Conservation (phyloP, 257 asterid species). For the Petunia secreta region DNA sequence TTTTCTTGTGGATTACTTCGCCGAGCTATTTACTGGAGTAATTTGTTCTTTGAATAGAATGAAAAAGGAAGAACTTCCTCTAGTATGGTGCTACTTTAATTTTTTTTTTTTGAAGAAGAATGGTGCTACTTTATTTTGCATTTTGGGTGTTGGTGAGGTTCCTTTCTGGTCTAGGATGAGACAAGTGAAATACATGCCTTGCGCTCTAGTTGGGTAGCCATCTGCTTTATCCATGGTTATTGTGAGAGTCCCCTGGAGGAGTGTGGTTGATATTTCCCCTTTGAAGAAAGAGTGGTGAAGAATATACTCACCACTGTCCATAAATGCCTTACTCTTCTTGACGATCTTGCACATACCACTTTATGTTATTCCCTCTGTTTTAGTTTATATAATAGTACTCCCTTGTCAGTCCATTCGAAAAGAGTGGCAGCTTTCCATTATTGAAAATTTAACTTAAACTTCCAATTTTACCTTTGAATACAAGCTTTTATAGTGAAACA, state of each 20-base stretch:
- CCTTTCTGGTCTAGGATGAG: not conserved
- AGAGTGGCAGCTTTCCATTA: too few relatives aligned
- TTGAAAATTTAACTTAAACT: too few relatives aligned
- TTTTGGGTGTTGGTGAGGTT: not conserved
- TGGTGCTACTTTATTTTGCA: not conserved
- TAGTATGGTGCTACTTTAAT: not conserved
- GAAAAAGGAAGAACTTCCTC: not conserved
- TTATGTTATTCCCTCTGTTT: not conserved
- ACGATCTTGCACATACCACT: not conserved
- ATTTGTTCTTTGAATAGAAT: not conserved
- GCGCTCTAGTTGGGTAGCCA: not conserved
- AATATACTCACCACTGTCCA: slow-evolving; percentile 1
- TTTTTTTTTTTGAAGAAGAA: too few relatives aligned
- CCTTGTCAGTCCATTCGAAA: too few relatives aligned
- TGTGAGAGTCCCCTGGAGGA: not conserved
- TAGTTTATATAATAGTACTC: not conserved
- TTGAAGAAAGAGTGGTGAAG: slow-evolving; percentile 14
- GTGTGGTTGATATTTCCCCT: not conserved
- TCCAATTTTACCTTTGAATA: too few relatives aligned
- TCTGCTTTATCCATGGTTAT: not conserved
- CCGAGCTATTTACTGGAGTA: not conserved
- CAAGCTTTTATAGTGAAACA: too few relatives aligned
- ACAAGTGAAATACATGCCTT: not conserved
- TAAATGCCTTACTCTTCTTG: not conserved
- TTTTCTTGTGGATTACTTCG: not conserved